A percentile compares a stretch with the other conserved stretches of the same genome.
Evolutionary conservation across 305 asterid species (phyloP).

Genomic region (Stenogyne calaminthoides): DNA sequence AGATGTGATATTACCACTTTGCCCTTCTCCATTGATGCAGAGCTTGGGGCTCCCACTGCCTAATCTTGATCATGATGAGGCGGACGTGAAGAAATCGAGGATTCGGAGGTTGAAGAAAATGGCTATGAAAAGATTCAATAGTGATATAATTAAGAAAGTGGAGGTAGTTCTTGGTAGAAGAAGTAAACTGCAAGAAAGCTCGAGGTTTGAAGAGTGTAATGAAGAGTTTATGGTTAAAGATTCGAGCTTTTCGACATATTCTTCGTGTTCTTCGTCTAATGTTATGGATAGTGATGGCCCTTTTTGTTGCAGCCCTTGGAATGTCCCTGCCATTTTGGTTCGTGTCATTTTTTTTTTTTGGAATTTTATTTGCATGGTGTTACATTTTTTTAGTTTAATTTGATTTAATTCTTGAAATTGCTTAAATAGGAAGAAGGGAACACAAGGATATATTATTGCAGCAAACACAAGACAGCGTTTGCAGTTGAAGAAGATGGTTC

Average conservation of each 20-base stretch:
- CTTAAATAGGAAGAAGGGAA: constrained; percentile 53
- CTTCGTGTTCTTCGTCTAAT: constrained; percentile 30
- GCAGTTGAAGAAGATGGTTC: constrained; percentile 42
- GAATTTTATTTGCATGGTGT: background rate
- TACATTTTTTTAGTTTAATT: background rate
- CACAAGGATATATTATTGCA: constrained; percentile 46
- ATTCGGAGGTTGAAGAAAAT: constrained; percentile 43
- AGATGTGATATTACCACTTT: constrained; percentile 51
- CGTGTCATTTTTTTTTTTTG: constrained; percentile 22
- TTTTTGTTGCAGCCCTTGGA: constrained; percentile 58
- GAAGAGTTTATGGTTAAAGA: constrained; percentile 38
- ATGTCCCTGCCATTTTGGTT: constrained; percentile 54
- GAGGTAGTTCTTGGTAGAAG: constrained; percentile 20
- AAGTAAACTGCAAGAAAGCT: constrained; percentile 30
- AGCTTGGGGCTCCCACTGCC: constrained; percentile 54
- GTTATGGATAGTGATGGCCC: constrained; percentile 42
- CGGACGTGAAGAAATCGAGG: constrained; percentile 20
- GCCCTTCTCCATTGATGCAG: constrained; percentile 70
- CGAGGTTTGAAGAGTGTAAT: constrained; percentile 38
- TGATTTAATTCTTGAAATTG: constrained; percentile 1
- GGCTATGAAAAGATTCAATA: constrained; percentile 33
- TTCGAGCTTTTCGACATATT: constrained; percentile 41
- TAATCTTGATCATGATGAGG: constrained; percentile 33
- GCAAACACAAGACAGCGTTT: constrained; percentile 48
- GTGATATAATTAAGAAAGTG: constrained; percentile 15